Percentiles rank a stretch among this genome's conserved stretches.
Conservation (phyloP, 371 early-diverging fungal genomes). For the Smittium culicis region DNA sequence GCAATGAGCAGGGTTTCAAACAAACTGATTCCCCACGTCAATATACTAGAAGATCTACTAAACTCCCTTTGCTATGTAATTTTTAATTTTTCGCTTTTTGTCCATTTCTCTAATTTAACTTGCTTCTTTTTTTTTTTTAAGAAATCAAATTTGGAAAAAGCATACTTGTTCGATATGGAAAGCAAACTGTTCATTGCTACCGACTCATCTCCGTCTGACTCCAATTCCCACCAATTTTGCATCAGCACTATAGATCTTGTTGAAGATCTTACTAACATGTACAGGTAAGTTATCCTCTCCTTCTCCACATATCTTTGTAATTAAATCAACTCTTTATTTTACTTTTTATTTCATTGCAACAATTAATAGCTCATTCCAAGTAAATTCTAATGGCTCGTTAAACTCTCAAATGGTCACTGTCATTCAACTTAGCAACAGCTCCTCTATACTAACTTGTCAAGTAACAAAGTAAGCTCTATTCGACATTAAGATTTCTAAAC, state of each 20-base stretch:
- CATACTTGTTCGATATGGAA: conserved; percentile 77
- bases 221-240: conserved; percentile 84
- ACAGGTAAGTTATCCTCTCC: conserved; percentile 28
- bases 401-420: conserved; percentile 14
- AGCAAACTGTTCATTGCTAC: conserved; percentile 90
- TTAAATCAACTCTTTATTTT: no score
- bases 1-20: conserved; percentile 90
- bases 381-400: not conserved
- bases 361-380: not conserved
- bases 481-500: not conserved
- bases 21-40: conserved; percentile 72
- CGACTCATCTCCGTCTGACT: conserved; percentile 84
- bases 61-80: conserved; percentile 67
- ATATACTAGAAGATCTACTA: conserved; percentile 79
- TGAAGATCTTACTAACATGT: conserved; percentile 68
- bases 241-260: conserved; percentile 90
- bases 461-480: conserved; percentile 14
- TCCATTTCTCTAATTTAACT: not conserved
- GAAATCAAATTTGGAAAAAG: conserved; percentile 91
- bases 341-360: not conserved
- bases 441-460: conserved; percentile 21
- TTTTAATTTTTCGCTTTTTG: not conserved
- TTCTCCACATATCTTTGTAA: no score
- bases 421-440: conserved; percentile 15
- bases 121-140: conserved; percentile 18